These are phyloP conservation scores for Sphaerosporella brunnea DNA, from an alignment of 495 filamentous ascomycete genomes.

Conservation along the genomic window DNA sequence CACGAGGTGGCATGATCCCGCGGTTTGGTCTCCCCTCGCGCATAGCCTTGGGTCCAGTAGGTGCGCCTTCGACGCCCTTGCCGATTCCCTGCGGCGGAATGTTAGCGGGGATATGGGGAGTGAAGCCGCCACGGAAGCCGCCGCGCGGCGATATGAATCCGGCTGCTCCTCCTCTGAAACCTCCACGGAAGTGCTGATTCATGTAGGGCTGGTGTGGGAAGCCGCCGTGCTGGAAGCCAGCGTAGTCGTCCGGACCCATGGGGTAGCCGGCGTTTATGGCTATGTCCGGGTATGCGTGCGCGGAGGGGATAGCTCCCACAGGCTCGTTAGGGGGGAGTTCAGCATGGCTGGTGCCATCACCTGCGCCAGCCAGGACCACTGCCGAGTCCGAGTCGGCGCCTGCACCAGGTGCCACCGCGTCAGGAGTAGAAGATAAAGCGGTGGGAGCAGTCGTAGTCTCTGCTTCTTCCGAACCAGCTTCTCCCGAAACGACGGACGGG, in stretches of 20 bases:
- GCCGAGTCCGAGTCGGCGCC: slow-evolving; percentile 13
- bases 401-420: slow-evolving; percentile 1
- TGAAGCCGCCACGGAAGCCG: not conserved
- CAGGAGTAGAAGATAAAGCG: not conserved
- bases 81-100: slow-evolving; percentile 22
- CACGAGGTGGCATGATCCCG: slow-evolving; percentile 26
- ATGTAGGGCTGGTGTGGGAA: not conserved
- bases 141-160: not conserved
- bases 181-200: not conserved
- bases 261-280: not conserved
- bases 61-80: slow-evolving; percentile 57
- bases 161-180: not conserved
- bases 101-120: not conserved
- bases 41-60: slow-evolving; percentile 86
- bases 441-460: not conserved
- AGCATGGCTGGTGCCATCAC: no score
- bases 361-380: not conserved
- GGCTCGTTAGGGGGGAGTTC: not conserved
- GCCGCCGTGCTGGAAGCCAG: no score
- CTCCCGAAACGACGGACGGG: slow-evolving; percentile 22
- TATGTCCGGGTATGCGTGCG: slow-evolving; percentile 2
- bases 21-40: slow-evolving; percentile 45
- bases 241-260: no score
- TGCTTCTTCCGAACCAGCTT: slow-evolving; percentile 10
- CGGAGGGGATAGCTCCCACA: slow-evolving; percentile 4